Evolutionary conservation across 2,329 filamentous ascomycete species (phyloP), one percentile per base, ranked within the genome.

Genomic region (Colletotrichum falcatum): DNA sequence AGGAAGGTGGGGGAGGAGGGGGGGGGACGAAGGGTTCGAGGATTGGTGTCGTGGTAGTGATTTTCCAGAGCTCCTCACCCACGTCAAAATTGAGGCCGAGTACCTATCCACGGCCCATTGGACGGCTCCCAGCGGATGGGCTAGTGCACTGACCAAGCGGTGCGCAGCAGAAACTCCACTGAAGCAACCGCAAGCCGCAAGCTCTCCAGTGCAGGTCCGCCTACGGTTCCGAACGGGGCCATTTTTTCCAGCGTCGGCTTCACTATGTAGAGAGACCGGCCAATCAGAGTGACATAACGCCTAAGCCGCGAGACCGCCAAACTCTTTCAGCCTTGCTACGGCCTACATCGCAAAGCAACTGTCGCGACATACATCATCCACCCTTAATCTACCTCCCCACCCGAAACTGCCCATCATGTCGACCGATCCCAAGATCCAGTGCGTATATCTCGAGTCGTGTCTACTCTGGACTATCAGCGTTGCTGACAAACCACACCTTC

Each of bases 351-450:
- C 58, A 62, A 51, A 65, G 61, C 46, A 56, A 51, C 54, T 35
- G 61, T 49, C 55, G 65, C 72, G 66, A 70, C 65, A 60, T 33
- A 60, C 16, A 55, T 39, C 63, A 70, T 28, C 53, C 71, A 74
- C 74, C 74, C 71, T 48, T 30, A 73, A 66, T 69, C 72, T 71
- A 73, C 65, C 37, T 68, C 54, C 65, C 51, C 59, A 69, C 61
- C 66, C 70, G 61, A 63, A 75, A 48, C 67, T 26, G 61, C 65
- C 56, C 70, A 70, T 61, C 69, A 71, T 69, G 69, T 69, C 66
- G 60, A 61, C 90, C 76, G 89, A 91, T 81, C 82, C 88, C 75
- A 93, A 93, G 85, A 92, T 93, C 67, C 90, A 93, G 91, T 93
- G 82, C 75, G 88, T 80, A 33, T 37, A 33, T 26, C 48, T 23